Base-by-base conservation (phyloP, 2,329 filamentous ascomycete species). In the Colletotrichum abscissum region DNA sequence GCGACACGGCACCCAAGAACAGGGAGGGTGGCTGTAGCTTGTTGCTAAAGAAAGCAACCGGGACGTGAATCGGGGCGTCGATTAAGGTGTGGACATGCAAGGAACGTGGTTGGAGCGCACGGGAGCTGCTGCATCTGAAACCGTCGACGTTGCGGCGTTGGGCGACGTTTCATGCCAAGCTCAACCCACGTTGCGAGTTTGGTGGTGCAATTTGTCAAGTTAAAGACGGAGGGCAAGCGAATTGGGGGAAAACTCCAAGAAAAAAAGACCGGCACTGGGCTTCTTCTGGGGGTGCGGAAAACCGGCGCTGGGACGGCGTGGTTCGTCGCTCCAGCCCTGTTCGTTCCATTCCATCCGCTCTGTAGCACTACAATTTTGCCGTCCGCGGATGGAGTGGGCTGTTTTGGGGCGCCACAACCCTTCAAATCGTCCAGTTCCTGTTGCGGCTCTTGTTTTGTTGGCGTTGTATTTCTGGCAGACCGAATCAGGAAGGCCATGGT, bases 21-120 rank as follows among this genome's bases (percentile, higher is more conserved):
- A 69, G 70, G 70, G 71, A 63, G 33, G 55, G 56, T 63, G 71
- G 71, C 49, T 73, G 71, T 66, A 66, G 46, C 46, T 19, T 38
- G 71, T 62, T 73, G 71, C 71, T 73, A 70, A 70, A 69, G 62
- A 70, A 70, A 73, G 71, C 54, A 70, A 70, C 56, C 42, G 56
- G 65, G 67, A 71, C 56, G 71, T 64, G 67, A 71, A 62, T 70
- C 67, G 67, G 67, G 62, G 67, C 22, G 46, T 55, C 56, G 60
- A 66, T 73, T 66, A 70, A 73, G 71, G 71, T 73, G 67, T 70
- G 55, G 60, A 42, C 71, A 73, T 71, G 71, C 71, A 70, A 73
- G 71, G 71, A 70, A 71, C 71, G 71, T 65, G 67, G 71, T 62
- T 73, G 42, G 62, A 66, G 71, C 67, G 71, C 67, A 73, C 71